These are phyloP conservation scores for Pseudonectria foliicola DNA, from an alignment of 2,329 filamentous ascomycete genomes.

Conservation along the genomic window DNA sequence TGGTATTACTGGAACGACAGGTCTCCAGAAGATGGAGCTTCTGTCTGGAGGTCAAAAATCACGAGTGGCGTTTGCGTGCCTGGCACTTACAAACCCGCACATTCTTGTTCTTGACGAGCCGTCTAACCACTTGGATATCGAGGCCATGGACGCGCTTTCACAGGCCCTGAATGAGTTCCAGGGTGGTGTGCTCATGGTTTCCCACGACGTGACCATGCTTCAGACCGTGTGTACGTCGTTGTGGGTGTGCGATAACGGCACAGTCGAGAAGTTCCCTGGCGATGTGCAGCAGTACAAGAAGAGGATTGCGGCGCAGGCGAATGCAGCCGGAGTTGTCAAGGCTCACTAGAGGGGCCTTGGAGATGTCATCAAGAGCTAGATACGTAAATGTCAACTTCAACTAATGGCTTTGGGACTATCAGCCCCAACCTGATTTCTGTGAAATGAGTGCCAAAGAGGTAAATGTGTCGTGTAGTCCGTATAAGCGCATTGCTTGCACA, in stretches of 20 bases:
- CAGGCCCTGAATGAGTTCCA: conserved; percentile 79
- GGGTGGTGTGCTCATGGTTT: conserved; percentile 96
- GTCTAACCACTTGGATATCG: conserved; percentile 97
- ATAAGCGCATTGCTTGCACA: no score
- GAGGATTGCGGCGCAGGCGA: conserved; percentile 82
- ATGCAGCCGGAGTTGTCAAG: conserved; percentile 78
- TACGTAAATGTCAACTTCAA: neutral
- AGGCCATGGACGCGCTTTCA: conserved; percentile 94
- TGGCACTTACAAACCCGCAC: conserved; percentile 89
- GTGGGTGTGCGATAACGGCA: conserved; percentile 94
- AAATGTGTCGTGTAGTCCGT: conserved; percentile 1
- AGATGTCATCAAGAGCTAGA: neutral
- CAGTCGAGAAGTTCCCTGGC: conserved; percentile 91
- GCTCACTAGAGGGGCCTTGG: conserved; percentile 36
- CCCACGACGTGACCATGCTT: conserved; percentile 97
- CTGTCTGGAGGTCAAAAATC: conserved; percentile 98
- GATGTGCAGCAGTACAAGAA: conserved; percentile 98
- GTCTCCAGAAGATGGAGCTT: conserved; percentile 89
- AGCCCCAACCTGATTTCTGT: no score
- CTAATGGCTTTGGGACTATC: neutral
- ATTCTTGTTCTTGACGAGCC: conserved; percentile 97
- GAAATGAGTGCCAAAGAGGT: neutral
- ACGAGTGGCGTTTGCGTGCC: conserved; percentile 93
- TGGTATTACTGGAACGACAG: conserved; percentile 87
- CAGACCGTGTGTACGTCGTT: conserved; percentile 90